phyloP scores from a whole-genome alignment of 495 filamentous ascomycete species.

The Xylaria cubensis region DNA sequence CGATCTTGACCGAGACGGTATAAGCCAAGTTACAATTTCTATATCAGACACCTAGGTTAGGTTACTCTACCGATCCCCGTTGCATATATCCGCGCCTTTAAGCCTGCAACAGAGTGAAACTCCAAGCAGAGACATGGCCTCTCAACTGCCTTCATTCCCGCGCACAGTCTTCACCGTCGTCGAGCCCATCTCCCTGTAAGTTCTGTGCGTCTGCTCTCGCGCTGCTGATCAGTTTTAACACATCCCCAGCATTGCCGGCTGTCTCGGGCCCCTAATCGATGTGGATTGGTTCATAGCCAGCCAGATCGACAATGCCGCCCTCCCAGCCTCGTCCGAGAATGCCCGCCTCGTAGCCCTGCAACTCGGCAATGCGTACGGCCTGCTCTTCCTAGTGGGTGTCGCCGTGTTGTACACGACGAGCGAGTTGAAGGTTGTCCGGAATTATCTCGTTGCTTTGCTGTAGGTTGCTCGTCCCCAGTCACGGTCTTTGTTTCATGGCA shows the following conservation, averaged over 20 bases:
- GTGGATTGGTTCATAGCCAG: constrained; percentile 65
- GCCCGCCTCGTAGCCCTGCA: constrained; percentile 53
- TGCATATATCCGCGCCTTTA: constrained; percentile 11
- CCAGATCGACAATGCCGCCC: constrained; percentile 56
- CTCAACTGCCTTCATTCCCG: constrained; percentile 58
- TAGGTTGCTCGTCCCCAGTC: constrained; percentile 24
- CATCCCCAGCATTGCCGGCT: constrained; percentile 56
- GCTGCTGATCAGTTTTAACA: constrained; percentile 23
- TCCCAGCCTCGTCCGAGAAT: constrained; percentile 36
- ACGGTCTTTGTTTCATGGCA: not conserved
- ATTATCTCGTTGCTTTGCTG: constrained; percentile 69
- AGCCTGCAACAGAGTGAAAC: not conserved
- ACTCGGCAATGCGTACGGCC: constrained; percentile 70
- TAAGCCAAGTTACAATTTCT: not conserved
- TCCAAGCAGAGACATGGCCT: constrained; percentile 48
- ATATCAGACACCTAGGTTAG: not conserved
- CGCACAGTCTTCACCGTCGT: constrained; percentile 64
- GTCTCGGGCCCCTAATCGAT: constrained; percentile 59
- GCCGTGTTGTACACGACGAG: constrained; percentile 66
- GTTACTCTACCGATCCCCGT: not conserved
- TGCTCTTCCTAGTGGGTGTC: constrained; percentile 68
- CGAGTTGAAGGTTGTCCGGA: constrained; percentile 69
- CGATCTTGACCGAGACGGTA: not conserved
- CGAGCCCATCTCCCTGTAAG: constrained; percentile 73
- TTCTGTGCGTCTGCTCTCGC: constrained; percentile 13